Evolutionary conservation across 75 land plant genomes (phyloP).

Genomic region (Cupressus sempervirens): DNA sequence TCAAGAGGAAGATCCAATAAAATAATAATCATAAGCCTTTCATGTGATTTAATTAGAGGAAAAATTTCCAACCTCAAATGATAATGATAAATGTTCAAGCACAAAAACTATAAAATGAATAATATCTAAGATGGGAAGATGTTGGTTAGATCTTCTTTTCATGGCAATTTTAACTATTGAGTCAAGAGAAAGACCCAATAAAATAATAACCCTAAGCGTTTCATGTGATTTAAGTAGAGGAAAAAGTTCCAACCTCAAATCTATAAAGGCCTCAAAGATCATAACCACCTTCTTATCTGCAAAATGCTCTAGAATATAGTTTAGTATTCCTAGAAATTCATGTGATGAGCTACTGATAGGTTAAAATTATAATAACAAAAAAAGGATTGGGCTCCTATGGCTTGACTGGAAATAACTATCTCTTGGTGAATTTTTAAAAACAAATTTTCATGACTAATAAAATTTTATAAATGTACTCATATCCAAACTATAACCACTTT

Average conservation of each 20-base stretch:
- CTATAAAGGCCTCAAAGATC: constrained; percentile 36
- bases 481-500: no score
- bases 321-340: constrained; percentile 17
- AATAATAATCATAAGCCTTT: constrained; percentile 41
- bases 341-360: not conserved
- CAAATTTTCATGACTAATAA: no score
- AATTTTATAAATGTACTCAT: no score
- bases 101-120: constrained; percentile 33
- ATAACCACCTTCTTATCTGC: constrained; percentile 40
- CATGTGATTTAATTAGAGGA: constrained; percentile 33
- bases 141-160: constrained; percentile 42
- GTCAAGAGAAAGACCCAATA: constrained; percentile 58
- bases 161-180: constrained; percentile 54
- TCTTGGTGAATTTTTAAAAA: no score
- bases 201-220: constrained; percentile 43
- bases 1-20: constrained; percentile 63
- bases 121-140: constrained; percentile 28
- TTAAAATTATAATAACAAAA: not conserved
- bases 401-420: no score
- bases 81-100: no score
- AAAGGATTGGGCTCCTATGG: no score
- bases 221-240: constrained; percentile 31
- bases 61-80: constrained; percentile 38
- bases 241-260: constrained; percentile 35
- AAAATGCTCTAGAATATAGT: constrained; percentile 37